Evolutionary conservation across 345 rosid genomes (phyloP).

Genomic region (Moricandia moricandioides): DNA sequence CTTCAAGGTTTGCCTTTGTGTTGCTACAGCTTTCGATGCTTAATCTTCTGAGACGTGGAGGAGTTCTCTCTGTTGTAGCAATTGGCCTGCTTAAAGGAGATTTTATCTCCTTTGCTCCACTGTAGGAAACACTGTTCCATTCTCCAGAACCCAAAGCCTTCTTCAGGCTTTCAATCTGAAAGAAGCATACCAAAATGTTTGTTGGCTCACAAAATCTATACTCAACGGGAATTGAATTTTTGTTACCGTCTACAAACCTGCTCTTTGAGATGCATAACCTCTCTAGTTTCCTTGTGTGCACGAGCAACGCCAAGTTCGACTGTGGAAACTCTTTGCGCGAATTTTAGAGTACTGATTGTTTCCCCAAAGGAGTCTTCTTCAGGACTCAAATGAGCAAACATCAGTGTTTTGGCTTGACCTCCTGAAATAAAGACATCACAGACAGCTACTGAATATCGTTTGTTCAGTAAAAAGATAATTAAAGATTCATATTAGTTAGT

Average conservation of each 20-base stretch:
- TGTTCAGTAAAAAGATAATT: background rate
- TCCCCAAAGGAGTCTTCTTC: constrained; percentile 79
- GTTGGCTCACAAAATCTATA: background rate
- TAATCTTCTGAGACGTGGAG: constrained; percentile 66
- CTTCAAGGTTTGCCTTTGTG: constrained; percentile 47
- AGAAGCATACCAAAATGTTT: constrained; percentile 9
- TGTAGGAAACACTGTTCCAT: constrained; percentile 33
- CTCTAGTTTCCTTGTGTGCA: constrained; percentile 73
- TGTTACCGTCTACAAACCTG: constrained; percentile 47
- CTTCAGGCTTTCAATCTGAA: constrained; percentile 82
- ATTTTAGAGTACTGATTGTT: constrained; percentile 83
- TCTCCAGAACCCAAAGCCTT: constrained; percentile 70
- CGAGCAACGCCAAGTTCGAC: constrained; percentile 88
- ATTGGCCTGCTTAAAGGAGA: constrained; percentile 40
- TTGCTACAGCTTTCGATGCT: constrained; percentile 44
- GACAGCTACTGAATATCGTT: background rate
- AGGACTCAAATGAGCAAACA: constrained; percentile 94
- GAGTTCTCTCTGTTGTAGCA: constrained; percentile 54
- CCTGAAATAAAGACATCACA: constrained; percentile 41
- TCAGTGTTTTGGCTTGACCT: constrained; percentile 83
- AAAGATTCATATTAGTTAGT: background rate
- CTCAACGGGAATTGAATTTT: background rate
- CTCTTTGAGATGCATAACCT: constrained; percentile 78
- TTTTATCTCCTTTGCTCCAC: constrained; percentile 42
- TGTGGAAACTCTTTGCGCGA: constrained; percentile 83